A percentile compares a stretch with the other conserved stretches of the same genome.
Conservation (phyloP, 139 green algal species). For the Chlorella sp. region DNA sequence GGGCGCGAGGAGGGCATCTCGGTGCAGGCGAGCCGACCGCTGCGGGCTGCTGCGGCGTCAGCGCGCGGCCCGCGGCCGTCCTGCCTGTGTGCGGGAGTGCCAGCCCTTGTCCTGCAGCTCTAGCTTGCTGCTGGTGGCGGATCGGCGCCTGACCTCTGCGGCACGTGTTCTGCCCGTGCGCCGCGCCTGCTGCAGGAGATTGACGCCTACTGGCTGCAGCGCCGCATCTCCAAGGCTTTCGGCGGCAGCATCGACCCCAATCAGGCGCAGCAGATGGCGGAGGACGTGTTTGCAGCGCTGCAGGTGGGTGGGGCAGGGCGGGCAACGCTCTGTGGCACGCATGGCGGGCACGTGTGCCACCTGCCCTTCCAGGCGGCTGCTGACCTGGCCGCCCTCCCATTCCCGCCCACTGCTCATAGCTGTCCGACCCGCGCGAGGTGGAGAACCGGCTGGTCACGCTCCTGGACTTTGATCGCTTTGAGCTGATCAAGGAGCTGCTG, state of each 20-base stretch:
- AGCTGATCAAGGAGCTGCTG: slow-evolving; percentile 96
- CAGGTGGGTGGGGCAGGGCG: slow-evolving; percentile 12
- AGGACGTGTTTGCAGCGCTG: slow-evolving; percentile 71
- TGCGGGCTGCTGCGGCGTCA: too few species aligned
- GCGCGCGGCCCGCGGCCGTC: too few species aligned
- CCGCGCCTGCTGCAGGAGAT: slow-evolving; percentile 70
- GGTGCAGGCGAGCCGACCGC: not conserved
- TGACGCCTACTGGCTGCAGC: slow-evolving; percentile 99
- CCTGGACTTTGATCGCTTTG: slow-evolving; percentile 96
- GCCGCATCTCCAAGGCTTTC: slow-evolving; percentile 75
- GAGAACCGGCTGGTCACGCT: slow-evolving; percentile 91
- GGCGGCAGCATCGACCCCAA: slow-evolving; percentile 73
- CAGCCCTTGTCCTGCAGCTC: too few species aligned
- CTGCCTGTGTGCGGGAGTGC: too few species aligned
- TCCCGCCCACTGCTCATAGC: not conserved
- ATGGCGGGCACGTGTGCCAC: not conserved
- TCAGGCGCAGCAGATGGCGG: slow-evolving; percentile 71
- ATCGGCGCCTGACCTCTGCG: too few species aligned
- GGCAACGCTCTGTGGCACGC: not conserved
- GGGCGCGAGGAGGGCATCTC: slow-evolving; percentile 40
- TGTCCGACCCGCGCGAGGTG: slow-evolving; percentile 51
- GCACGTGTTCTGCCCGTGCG: too few species aligned
- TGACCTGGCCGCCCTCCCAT: not conserved
- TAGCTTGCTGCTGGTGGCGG: too few species aligned
- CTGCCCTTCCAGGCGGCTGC: too few species aligned